A percentile compares a stretch with the other conserved stretches of the same genome.
phyloP scores from a whole-genome alignment of 257 asterid species.

The Penstemon davidsonii region DNA sequence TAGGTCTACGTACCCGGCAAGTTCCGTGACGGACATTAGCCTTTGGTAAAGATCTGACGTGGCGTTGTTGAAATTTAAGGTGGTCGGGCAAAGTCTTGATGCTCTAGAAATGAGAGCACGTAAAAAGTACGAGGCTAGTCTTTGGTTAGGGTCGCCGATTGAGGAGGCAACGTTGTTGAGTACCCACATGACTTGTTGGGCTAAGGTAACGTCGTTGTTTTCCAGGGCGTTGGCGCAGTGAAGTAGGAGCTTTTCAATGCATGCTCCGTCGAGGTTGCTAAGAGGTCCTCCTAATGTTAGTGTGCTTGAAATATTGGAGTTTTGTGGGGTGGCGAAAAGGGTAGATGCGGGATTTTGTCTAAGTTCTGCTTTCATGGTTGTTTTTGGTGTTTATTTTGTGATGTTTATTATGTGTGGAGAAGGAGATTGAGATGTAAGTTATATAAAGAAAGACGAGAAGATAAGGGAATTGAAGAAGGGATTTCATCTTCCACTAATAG shows the following conservation, averaged over 20 bases:
- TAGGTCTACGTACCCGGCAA: constrained; percentile 76
- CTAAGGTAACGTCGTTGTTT: constrained; percentile 67
- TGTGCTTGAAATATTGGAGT: constrained; percentile 43
- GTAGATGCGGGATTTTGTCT: constrained; percentile 39
- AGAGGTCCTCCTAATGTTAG: constrained; percentile 44
- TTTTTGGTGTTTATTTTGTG: neutral
- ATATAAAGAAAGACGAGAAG: neutral
- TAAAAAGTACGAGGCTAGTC: constrained; percentile 67
- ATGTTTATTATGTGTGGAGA: neutral
- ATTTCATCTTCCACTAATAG: constrained; percentile 15
- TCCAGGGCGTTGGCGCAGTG: constrained; percentile 76
- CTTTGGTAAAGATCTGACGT: constrained; percentile 24
- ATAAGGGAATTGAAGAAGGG: constrained; percentile 5
- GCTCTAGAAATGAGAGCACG: constrained; percentile 62
- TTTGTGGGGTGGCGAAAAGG: constrained; percentile 38
- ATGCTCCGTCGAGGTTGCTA: constrained; percentile 64
- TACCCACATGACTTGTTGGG: constrained; percentile 93
- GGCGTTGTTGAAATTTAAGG: constrained; percentile 28
- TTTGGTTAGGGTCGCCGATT: constrained; percentile 69
- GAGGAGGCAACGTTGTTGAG: constrained; percentile 82
- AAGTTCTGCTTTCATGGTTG: constrained; percentile 51
- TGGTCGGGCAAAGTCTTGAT: constrained; percentile 55
- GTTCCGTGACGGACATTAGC: constrained; percentile 68
- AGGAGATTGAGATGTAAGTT: neutral
- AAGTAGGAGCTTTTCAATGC: constrained; percentile 74